Conservation (phyloP, 2,329 filamentous ascomycete species). For the Claviceps arundinis region DNA sequence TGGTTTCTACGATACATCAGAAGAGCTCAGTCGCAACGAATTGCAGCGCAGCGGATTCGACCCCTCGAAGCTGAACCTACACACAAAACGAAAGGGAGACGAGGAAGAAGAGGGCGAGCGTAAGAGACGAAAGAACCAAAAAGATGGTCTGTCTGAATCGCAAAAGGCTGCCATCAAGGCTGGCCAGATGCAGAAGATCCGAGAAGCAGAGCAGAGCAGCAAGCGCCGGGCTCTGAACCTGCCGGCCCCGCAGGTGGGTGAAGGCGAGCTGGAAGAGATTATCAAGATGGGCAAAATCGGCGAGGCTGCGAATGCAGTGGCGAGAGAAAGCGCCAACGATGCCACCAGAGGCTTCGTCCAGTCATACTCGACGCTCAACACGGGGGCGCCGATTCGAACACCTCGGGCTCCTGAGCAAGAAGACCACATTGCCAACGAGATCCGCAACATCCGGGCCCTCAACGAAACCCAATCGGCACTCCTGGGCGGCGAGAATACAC, state of each 20-base stretch:
- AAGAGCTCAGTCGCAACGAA: constrained; percentile 74
- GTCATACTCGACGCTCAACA: constrained; percentile 72
- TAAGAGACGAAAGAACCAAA: constrained; percentile 82
- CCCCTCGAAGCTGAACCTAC: constrained; percentile 80
- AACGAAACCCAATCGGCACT: constrained; percentile 91
- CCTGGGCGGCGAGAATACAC: constrained; percentile 86
- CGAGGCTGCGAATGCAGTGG: constrained; percentile 66
- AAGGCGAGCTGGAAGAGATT: constrained; percentile 88
- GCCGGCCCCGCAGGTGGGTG: constrained; percentile 81
- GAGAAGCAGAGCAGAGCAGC: constrained; percentile 93
- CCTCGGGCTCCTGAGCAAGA: constrained; percentile 85
- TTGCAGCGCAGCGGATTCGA: constrained; percentile 75
- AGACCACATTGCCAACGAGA: constrained; percentile 92
- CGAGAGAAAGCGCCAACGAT: constrained; percentile 67
- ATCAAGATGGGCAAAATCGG: constrained; percentile 97
- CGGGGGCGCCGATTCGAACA: constrained; percentile 77
- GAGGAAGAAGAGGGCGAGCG: constrained; percentile 71
- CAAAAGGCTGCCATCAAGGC: constrained; percentile 84
- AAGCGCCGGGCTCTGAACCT: constrained; percentile 75
- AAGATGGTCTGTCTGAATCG: constrained; percentile 62
- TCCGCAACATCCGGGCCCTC: constrained; percentile 80
- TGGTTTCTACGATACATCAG: constrained; percentile 86
- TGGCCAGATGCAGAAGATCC: constrained; percentile 84
- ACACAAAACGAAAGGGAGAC: constrained; percentile 86
- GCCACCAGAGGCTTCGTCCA: constrained; percentile 76